Base-by-base conservation (phyloP, 768 basidiomycete genomes). In the Trametes maxima region DNA sequence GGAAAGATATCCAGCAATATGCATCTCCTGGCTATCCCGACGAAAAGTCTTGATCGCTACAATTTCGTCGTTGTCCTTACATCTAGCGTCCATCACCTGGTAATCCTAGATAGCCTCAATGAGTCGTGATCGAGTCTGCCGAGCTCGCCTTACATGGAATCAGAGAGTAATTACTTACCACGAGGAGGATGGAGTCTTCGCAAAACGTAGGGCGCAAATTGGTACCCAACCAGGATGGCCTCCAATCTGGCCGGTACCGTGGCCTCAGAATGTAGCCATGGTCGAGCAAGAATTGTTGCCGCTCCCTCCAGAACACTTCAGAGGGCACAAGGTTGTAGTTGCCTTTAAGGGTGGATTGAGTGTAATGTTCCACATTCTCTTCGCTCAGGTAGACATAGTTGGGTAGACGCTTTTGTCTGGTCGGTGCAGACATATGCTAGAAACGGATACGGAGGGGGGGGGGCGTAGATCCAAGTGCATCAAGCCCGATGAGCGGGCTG, bases 191-290 rank as follows among this genome's bases (percentile, higher is more conserved):
- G 2, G 57, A 62, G 39, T 67, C 66, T 22, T 67, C 66, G 43
- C 66, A 65, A 37, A 45, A 60, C 1, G 16, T 12, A 0, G 62
- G 63, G 21, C 50, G 22, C 1, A 39, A 25, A 7, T 50, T 54
- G 7, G 65, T 67, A 0, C 59, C 61, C 14, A 60, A 11, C 68
- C 68, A 69, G 6, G 68, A 69, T 2, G 68, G 68, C 10, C 10
- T 8, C 68, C 68, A 69, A 33, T 50, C 35, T 1, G 63, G 59
- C 16, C 42, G 42, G 37, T 67, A 66, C 3, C 67, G 54, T 14
- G 62, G 57, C 12, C 67, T 46, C n/a, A 68, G 25, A 0, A 36
- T 16, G 33, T 66, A 66, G 2, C 65, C 67, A 1, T n/a, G 11
- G 1, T 46, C 22, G 4, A 28, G 14, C 12, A 68, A 40, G 24